phyloP scores from a whole-genome alignment of 176 grass and related monocot species.

The Aechmea fasciata region DNA sequence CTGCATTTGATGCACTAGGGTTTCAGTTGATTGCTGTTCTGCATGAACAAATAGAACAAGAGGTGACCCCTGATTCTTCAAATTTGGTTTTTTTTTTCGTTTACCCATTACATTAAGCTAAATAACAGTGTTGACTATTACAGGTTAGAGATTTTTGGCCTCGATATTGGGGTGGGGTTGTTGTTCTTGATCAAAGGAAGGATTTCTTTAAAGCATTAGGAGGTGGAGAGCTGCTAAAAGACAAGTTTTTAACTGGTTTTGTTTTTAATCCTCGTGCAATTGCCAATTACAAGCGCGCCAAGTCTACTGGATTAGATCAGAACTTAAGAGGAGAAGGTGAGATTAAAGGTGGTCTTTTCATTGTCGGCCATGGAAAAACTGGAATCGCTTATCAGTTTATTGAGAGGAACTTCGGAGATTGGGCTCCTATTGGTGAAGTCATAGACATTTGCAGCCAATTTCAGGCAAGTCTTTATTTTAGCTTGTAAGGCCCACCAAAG shows the following conservation, averaged over 20 bases:
- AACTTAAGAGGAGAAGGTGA: background rate
- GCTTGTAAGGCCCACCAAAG: too few species aligned
- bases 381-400: background rate
- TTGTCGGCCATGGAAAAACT: background rate
- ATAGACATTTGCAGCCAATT: constrained; percentile 1
- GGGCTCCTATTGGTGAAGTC: background rate
- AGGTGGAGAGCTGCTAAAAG: background rate
- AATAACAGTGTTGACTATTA: background rate
- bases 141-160: constrained; percentile 5
- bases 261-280: background rate
- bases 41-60: background rate
- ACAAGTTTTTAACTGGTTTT: background rate
- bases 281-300: background rate
- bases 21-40: background rate
- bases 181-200: background rate
- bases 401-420: constrained; percentile 1
- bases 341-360: background rate
- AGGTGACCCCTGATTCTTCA: background rate
- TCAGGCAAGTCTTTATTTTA: background rate
- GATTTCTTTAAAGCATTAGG: background rate
- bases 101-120: background rate
- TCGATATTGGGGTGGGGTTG: background rate
- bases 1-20: background rate
- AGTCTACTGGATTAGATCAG: background rate
- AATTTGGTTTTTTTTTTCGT: background rate